These are phyloP conservation scores for Encephalitozoon intestinalis DNA, from an alignment of 371 early-diverging fungal genomes.

Conservation along the genomic window DNA sequence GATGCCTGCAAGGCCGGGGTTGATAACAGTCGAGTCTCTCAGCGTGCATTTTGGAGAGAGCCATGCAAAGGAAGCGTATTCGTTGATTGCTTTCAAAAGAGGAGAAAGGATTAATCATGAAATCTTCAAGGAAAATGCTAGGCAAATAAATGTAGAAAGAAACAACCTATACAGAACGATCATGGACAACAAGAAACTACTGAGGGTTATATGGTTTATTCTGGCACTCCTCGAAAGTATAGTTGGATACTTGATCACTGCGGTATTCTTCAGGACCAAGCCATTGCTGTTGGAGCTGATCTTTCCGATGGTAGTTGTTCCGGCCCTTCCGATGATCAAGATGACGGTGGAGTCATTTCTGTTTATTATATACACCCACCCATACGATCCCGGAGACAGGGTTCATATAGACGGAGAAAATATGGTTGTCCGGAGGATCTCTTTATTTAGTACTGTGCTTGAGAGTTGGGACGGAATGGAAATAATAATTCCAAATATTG, in stretches of 20 bases:
- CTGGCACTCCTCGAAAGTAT: slow-evolving; percentile 35
- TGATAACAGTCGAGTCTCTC: slow-evolving; percentile 50
- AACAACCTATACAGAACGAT: slow-evolving; percentile 52
- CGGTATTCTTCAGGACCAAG: slow-evolving; percentile 24
- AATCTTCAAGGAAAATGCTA: slow-evolving; percentile 56
- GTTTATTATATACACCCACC: slow-evolving; percentile 59
- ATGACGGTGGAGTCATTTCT: slow-evolving; percentile 54
- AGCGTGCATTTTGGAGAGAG: slow-evolving; percentile 15
- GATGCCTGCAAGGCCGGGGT: slow-evolving; percentile 20
- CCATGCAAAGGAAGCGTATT: slow-evolving; percentile 42
- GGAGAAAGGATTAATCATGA: slow-evolving; percentile 38
- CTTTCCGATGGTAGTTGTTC: slow-evolving; percentile 51
- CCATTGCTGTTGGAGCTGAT: slow-evolving; percentile 34
- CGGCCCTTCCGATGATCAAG: slow-evolving; percentile 30
- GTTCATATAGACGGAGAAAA: slow-evolving; percentile 58
- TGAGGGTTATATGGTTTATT: slow-evolving; percentile 30
- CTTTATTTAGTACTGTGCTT: slow-evolving; percentile 54
- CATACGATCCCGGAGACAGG: slow-evolving; percentile 61
- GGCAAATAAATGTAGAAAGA: slow-evolving; percentile 59
- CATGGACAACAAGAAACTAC: slow-evolving; percentile 45
- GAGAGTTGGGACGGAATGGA: slow-evolving; percentile 58
- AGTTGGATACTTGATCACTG: slow-evolving; percentile 32
- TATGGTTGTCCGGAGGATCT: slow-evolving; percentile 58
- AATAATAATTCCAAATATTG: slow-evolving; percentile 52
- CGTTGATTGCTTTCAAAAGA: slow-evolving; percentile 53